Conservation (phyloP, 768 basidiomycete genomes). For the Mycena olivaceomarginata region DNA sequence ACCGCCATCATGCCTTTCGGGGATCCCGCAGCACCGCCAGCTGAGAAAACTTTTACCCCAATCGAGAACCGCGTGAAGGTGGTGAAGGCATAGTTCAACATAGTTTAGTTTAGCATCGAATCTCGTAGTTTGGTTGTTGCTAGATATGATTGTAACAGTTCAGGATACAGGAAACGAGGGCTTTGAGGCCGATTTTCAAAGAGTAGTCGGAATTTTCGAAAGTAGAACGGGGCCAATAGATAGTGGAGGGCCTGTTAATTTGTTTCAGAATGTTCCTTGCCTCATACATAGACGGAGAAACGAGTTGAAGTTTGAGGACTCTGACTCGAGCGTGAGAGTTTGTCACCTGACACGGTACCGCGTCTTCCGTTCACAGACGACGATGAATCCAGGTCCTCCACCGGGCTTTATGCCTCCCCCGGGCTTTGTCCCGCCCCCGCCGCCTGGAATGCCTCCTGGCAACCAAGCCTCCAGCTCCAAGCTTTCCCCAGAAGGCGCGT, state of each 20-base stretch:
- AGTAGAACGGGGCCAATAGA: too few relatives aligned
- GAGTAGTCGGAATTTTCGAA: too few relatives aligned
- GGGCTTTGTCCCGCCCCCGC: conserved; percentile 69
- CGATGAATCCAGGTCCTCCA: conserved; percentile 70
- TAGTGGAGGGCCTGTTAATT: too few relatives aligned
- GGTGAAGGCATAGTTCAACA: conserved; percentile 24
- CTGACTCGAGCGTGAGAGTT: background rate
- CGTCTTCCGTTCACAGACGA: conserved; percentile 44
- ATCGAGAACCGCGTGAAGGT: conserved; percentile 28
- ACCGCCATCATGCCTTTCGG: conserved; percentile 40
- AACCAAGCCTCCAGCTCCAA: conserved; percentile 63
- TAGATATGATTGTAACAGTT: too few relatives aligned
- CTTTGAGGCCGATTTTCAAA: too few relatives aligned
- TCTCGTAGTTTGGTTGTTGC: too few relatives aligned
- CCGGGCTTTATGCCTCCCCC: conserved; percentile 61
- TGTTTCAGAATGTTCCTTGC: too few relatives aligned
- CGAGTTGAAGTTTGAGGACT: background rate
- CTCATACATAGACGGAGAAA: too few relatives aligned
- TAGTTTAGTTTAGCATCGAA: too few relatives aligned
- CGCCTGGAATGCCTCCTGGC: conserved; percentile 71
- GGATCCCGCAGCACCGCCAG: conserved; percentile 10
- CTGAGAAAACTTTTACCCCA: conserved; percentile 27
- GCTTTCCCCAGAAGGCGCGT: conserved; percentile 68
- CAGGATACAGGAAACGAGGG: too few relatives aligned
- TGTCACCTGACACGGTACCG: conserved; percentile 11